These are phyloP conservation scores for Pseudogymnoascus verrucosus DNA, from an alignment of 2,329 filamentous ascomycete species.

Conservation along the genomic window DNA sequence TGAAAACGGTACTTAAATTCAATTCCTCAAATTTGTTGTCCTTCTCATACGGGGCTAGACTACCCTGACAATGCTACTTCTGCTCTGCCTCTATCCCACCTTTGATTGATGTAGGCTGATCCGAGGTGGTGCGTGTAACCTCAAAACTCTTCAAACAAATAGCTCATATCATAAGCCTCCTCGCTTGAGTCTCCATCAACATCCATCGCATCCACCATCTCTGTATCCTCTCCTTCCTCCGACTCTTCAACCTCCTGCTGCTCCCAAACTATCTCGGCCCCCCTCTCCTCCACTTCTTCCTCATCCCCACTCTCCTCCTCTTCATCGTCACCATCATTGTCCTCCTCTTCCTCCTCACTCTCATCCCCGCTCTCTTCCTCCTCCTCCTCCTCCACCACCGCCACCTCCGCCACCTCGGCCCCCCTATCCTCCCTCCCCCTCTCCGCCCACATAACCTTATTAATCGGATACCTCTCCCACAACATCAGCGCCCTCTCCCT, in stretches of 20 bases:
- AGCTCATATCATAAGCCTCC: neutral
- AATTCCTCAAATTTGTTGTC: neutral
- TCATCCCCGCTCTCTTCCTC: neutral
- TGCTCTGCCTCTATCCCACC: neutral
- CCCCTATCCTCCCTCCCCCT: neutral
- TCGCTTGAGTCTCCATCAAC: neutral
- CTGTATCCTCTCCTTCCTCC: neutral
- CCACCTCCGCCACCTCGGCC: neutral
- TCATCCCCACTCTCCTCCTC: neutral
- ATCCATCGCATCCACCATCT: neutral
- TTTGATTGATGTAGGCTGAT: neutral
- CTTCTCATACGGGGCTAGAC: neutral
- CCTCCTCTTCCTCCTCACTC: neutral
- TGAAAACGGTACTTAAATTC: neutral
- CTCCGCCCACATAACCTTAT: slow-evolving; percentile 2
- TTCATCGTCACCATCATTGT: neutral
- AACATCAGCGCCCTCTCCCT: slow-evolving; percentile 5
- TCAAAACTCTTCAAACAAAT: neutral
- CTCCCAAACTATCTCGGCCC: neutral
- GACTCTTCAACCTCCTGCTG: neutral
- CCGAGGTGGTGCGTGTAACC: neutral
- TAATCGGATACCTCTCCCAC: slow-evolving; percentile 2
- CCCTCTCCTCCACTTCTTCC: neutral
- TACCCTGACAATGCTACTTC: neutral
- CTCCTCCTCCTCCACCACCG: neutral